Evolutionary conservation across 805 yeast genomes (phyloP), one percentile per base, ranked within the genome.

Genomic region (Suhomyces sp.): DNA sequence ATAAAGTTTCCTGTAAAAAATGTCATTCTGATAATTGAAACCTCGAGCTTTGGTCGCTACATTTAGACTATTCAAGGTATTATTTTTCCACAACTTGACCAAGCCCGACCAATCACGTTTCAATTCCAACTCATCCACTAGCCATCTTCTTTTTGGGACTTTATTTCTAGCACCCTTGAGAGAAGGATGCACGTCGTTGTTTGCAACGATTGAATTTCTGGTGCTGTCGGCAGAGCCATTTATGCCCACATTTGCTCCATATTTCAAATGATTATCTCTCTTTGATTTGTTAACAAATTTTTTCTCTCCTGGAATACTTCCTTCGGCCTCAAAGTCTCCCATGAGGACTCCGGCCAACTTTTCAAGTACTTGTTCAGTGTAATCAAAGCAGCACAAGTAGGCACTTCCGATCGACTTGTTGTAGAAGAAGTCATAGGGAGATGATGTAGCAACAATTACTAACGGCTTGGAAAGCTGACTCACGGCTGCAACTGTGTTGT

Each of bases 351-450:
- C 73, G 3, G 78, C 82, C 27, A 81, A 58, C 50, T 80, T 75
- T 27, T 75, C 70, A 43, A 83, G 65, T 2, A 79, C 84, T 57
- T 75, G 76, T 17, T 70, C 65, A 1, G 87, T 82, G 61, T 81
- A 83, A 63, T 83, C 87, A 60, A 79, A 83, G 48, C 84, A 78
- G 59, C 87, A 83, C 45, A 83, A 64, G 60, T 83, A 83, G 1
- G 83, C 76, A 46, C 82, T 76, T 1, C 83, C 84, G 27, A 82
- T 77, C 43, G 75, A 74, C 46, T 77, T 76, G 51, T 81, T 81
- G 51, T 81, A 78, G 46, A 80, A 78, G 59, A 83, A 79, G 58
- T 84, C 87, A 57, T 81, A 82, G 1, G 88, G 87, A 4, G 84
- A 78, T 52, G 82, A 78, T 0, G 85, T 83, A 3, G 86, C 84